Evolutionary conservation across 306 rosid species (phyloP).

Genomic region (Ormosia semicastrata): DNA sequence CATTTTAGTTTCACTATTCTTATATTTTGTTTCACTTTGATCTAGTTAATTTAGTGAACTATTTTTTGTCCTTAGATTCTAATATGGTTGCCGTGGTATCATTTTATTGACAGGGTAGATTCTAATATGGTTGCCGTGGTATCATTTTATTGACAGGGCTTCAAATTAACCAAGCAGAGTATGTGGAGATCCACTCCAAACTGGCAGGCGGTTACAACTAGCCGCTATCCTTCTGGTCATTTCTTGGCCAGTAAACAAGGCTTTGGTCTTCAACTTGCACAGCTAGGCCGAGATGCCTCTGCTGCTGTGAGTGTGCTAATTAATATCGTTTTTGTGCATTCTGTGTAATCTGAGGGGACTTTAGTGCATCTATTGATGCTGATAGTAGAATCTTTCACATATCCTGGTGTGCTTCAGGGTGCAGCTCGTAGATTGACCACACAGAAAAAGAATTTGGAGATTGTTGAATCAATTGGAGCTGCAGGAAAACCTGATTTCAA

Average conservation of each 20-base stretch:
- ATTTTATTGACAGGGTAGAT: slow-evolving; percentile 65
- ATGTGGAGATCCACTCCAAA: slow-evolving; percentile 73
- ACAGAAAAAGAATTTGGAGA: slow-evolving; percentile 78
- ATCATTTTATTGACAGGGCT: slow-evolving; percentile 58
- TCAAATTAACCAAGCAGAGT: slow-evolving; percentile 84
- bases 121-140: slow-evolving; percentile 7
- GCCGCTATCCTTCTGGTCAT: slow-evolving; percentile 87
- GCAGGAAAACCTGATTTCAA: slow-evolving; percentile 74
- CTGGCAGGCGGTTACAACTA: slow-evolving; percentile 88
- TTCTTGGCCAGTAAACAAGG: slow-evolving; percentile 92
- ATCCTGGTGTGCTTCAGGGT: slow-evolving; percentile 57
- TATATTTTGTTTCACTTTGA: not conserved
- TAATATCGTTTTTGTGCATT: not conserved
- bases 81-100: not conserved
- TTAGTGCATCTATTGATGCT: slow-evolving; percentile 13
- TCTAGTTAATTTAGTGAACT: not conserved
- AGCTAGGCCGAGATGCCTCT: slow-evolving; percentile 99
- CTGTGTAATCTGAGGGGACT: not conserved
- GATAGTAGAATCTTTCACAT: slow-evolving; percentile 4
- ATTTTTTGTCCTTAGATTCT: not conserved
- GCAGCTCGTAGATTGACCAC: slow-evolving; percentile 96
- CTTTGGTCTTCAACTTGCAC: slow-evolving; percentile 92
- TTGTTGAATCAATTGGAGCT: slow-evolving; percentile 81
- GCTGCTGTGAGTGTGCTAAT: slow-evolving; percentile 75
- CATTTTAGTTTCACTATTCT: not conserved